Evolutionary conservation across 1,284 basidiomycete species (phyloP).

Genomic region (Tilletia setariae): DNA sequence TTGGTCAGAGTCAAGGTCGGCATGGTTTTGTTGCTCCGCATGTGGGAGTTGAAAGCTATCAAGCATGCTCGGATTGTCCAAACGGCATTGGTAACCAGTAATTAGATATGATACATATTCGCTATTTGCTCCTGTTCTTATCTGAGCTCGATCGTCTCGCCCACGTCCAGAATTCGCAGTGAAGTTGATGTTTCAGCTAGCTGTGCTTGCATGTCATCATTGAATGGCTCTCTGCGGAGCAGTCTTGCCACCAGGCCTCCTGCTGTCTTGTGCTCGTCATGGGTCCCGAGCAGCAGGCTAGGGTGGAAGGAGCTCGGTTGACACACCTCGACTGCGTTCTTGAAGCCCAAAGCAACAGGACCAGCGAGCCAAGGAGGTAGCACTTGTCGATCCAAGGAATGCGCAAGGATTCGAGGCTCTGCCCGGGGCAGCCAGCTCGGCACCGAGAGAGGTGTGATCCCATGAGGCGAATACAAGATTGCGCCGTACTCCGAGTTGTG

Average conservation of each 20-base stretch:
- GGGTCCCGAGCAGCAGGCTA: constrained; percentile 18
- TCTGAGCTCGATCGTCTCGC: neutral
- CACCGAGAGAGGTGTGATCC: constrained; percentile 8
- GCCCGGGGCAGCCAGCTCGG: constrained; percentile 15
- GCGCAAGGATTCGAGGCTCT: constrained; percentile 14
- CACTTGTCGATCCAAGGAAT: constrained; percentile 15
- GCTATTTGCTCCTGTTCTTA: neutral
- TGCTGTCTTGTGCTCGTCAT: constrained; percentile 21
- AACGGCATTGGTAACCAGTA: no score
- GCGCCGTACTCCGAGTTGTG: neutral
- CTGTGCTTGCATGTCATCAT: neutral
- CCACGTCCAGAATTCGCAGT: neutral
- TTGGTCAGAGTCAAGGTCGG: no score
- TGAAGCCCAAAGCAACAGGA: constrained; percentile 19
- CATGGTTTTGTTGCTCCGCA: no score
- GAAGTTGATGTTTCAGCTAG: neutral
- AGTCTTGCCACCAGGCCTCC: constrained; percentile 16
- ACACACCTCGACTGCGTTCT: constrained; percentile 2
- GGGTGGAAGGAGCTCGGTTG: neutral
- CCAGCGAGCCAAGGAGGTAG: constrained; percentile 20
- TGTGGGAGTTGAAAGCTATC: no score
- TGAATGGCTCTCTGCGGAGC: neutral
- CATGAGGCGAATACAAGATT: constrained; percentile 22
- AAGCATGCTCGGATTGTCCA: no score
- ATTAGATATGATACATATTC: no score